These are phyloP conservation scores for Streptanthus diversifolius DNA, from an alignment of 345 rosid species.

Conservation along the genomic window DNA sequence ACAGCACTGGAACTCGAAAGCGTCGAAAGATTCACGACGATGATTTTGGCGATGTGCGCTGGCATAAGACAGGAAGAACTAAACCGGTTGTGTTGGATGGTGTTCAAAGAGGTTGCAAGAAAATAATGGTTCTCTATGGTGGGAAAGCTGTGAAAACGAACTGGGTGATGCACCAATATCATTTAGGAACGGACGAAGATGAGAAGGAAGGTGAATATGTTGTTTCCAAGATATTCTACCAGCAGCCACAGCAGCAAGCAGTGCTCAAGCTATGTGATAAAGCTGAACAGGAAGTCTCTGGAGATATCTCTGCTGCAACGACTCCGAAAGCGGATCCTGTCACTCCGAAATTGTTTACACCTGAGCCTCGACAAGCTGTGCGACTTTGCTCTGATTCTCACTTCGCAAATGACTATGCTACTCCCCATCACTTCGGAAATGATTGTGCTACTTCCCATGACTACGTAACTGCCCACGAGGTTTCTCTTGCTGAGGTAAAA, in stretches of 20 bases:
- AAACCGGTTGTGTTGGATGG: slow-evolving; percentile 80
- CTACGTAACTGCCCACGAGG: slow-evolving; percentile 13
- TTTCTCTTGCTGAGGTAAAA: slow-evolving; percentile 49
- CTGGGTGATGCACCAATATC: slow-evolving; percentile 99
- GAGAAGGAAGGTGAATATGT: slow-evolving; percentile 85
- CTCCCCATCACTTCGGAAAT: slow-evolving; percentile 21
- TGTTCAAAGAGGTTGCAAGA: slow-evolving; percentile 78
- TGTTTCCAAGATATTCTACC: slow-evolving; percentile 74
- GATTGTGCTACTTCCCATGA: slow-evolving; percentile 22
- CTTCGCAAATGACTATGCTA: slow-evolving; percentile 23
- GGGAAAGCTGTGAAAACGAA: slow-evolving; percentile 82
- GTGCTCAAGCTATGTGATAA: slow-evolving; percentile 49
- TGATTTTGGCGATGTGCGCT: slow-evolving; percentile 78
- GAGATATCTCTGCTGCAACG: slow-evolving; percentile 32
- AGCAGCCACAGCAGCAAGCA: slow-evolving; percentile 66
- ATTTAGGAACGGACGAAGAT: slow-evolving; percentile 84
- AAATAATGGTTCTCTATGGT: slow-evolving; percentile 94
- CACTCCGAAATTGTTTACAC: slow-evolving; percentile 66
- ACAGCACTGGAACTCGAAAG: slow-evolving; percentile 84
- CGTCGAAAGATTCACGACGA: slow-evolving; percentile 88
- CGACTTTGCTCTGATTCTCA: slow-evolving; percentile 39
- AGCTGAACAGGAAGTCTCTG: slow-evolving; percentile 48
- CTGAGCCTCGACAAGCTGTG: slow-evolving; percentile 55
- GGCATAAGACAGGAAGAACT: slow-evolving; percentile 96
- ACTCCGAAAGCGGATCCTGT: slow-evolving; percentile 61